A percentile compares a stretch with the other conserved stretches of the same genome.
Conservation (phyloP, 371 early-diverging fungal species). For the Mortierella sp. region DNA sequence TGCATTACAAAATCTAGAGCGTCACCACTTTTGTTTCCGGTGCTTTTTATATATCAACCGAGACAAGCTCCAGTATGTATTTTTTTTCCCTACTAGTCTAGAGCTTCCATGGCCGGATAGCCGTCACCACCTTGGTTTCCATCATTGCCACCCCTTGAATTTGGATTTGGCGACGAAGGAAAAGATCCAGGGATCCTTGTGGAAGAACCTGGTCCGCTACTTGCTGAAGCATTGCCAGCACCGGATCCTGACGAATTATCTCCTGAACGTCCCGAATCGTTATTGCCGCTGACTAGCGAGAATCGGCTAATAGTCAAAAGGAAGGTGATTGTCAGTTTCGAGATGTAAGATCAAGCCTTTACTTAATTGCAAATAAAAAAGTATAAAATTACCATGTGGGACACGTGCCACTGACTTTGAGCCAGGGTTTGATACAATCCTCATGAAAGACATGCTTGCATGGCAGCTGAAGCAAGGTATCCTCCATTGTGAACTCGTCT, state of each 20-base stretch:
- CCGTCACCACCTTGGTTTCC: neutral
- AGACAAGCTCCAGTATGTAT: too few relatives aligned
- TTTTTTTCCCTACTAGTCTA: conserved; percentile 1
- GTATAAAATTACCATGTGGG: conserved; percentile 82
- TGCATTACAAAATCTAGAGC: too few relatives aligned
- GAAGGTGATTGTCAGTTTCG: neutral
- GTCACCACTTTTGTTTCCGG: too few relatives aligned
- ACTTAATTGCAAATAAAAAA: neutral
- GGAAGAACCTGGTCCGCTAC: neutral
- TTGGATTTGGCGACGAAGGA: conserved; percentile 6
- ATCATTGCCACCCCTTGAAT: conserved; percentile 3
- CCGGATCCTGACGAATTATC: neutral
- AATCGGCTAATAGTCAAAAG: conserved; percentile 10
- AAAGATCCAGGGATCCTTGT: conserved; percentile 21
- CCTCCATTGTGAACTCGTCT: conserved; percentile 78
- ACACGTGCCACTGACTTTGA: conserved; percentile 87
- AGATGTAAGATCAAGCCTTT: neutral
- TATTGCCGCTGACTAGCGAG: conserved; percentile 23
- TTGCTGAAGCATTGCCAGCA: neutral
- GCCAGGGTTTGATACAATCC: conserved; percentile 92
- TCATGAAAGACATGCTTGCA: conserved; percentile 90
- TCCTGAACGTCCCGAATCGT: neutral
- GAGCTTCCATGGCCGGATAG: neutral
- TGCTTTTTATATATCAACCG: too few relatives aligned
- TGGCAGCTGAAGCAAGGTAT: conserved; percentile 71